Percentiles rank a stretch among this genome's conserved stretches.
Conservation (phyloP, 495 filamentous ascomycete species). For the Penicillium longicatenatum region DNA sequence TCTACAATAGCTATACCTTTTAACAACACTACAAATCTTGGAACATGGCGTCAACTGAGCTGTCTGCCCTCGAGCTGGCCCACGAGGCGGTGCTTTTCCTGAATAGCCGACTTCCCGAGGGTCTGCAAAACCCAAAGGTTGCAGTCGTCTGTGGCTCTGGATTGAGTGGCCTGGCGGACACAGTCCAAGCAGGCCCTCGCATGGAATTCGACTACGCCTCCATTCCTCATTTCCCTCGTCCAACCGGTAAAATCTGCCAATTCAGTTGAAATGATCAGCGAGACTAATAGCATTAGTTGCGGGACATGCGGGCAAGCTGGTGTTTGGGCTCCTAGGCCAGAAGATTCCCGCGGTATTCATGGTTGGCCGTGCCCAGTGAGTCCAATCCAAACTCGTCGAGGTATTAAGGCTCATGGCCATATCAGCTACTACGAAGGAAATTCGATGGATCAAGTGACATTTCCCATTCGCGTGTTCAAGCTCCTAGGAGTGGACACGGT, state of each 20-base stretch:
- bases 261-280: neutral
- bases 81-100: constrained; percentile 44
- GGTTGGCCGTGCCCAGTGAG: constrained; percentile 75
- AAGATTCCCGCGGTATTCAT: constrained; percentile 67
- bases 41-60: neutral
- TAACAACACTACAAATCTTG: neutral
- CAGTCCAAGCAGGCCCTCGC: constrained; percentile 53
- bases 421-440: constrained; percentile 77
- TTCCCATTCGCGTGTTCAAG: constrained; percentile 71
- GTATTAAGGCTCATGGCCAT: neutral
- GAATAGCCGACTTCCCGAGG: constrained; percentile 40
- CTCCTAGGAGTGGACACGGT: constrained; percentile 65
- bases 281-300: constrained; percentile 45
- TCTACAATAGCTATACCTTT: neutral
- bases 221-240: constrained; percentile 66
- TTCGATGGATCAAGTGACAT: constrained; percentile 66
- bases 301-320: constrained; percentile 74
- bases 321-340: constrained; percentile 65
- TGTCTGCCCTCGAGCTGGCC: constrained; percentile 36
- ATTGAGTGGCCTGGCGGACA: constrained; percentile 64
- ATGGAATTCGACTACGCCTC: constrained; percentile 61
- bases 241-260: constrained; percentile 55
- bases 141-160: constrained; percentile 78
- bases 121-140: constrained; percentile 55
- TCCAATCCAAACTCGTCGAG: constrained; percentile 12